Evolutionary conservation across 1,284 basidiomycete genomes (phyloP), one percentile per base, ranked within the genome.

Genomic region (Volvariella surrecta): DNA sequence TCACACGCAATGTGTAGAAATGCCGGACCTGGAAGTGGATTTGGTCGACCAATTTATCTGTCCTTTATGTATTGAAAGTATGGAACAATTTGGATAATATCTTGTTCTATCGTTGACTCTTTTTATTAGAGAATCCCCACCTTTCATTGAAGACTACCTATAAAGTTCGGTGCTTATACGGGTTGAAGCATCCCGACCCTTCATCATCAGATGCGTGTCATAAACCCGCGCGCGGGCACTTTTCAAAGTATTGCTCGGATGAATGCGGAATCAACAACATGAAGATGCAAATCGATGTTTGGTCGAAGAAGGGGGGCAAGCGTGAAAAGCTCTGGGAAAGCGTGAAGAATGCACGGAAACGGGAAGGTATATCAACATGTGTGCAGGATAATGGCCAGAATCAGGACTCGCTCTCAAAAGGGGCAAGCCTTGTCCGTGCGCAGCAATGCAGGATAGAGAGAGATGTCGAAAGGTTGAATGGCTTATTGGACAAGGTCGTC

Each of bases 1-100:
- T 57, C 89, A 92, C 55, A 84, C 85, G 0, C 70, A 75, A 42
- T 92, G 89, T 52, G 79, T 91, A 19, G 65, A 76, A 31, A 84
- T 91, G 70, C 73, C 78, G 17, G 87, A 91, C 51, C 65, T 77
- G 4, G 77, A 81, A 51, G 76, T 89, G 30, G 85, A 90, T 51
- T 73, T 92, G 13, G 83, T 92, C 22, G 89, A 91, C 63, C 82
- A 87, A 57, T 92, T 91, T 58, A 77, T 89, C 40, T 92, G 89
- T 59, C 86, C 88, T 1, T 63, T 68, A 1, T 92, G 89, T 55
- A 66, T 82, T 21, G 67, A 73, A 44, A 79, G 89, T 90, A 50
- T 42, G 87, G 69, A 17, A 22, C 16, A 39, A 39, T 16, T 39
- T 11, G 22, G 37, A 16, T 39, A 44, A 24, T 28, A 28, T 11